Evolutionary conservation across 2,329 filamentous ascomycete genomes (phyloP).

Genomic region (Onygenales sp.): DNA sequence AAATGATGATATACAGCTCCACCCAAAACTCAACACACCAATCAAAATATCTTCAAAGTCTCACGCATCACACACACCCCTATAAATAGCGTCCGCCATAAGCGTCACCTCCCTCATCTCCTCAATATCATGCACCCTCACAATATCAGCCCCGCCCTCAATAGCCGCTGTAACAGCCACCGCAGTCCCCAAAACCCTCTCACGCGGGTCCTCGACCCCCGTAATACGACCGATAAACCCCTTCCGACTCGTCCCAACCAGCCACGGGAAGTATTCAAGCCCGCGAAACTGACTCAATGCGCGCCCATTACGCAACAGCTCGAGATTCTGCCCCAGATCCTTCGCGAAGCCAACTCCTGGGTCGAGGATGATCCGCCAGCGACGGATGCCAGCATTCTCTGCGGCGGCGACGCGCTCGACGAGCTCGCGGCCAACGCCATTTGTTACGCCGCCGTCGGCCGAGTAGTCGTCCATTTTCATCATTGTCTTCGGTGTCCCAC

Average conservation of each 20-base stretch:
- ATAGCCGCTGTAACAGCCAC: slow-evolving; percentile 79
- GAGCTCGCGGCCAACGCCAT: slow-evolving; percentile 59
- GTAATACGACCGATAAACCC: slow-evolving; percentile 78
- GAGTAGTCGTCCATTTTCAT: slow-evolving; percentile 56
- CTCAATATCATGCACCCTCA: slow-evolving; percentile 80
- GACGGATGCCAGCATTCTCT: slow-evolving; percentile 69
- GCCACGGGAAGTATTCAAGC: slow-evolving; percentile 64
- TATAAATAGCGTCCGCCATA: slow-evolving; percentile 71
- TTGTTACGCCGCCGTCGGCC: slow-evolving; percentile 45
- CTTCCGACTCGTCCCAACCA: slow-evolving; percentile 83
- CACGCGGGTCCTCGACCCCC: slow-evolving; percentile 58
- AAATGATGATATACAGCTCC: not conserved
- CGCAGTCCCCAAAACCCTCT: slow-evolving; percentile 76
- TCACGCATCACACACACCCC: slow-evolving; percentile 9
- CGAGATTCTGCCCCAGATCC: slow-evolving; percentile 66
- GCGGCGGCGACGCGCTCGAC: slow-evolving; percentile 61
- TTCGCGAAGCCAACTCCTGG: slow-evolving; percentile 95
- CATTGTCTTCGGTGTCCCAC: slow-evolving; percentile 79
- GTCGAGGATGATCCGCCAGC: slow-evolving; percentile 92
- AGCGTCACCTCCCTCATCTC: slow-evolving; percentile 78
- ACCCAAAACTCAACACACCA: slow-evolving; percentile 6
- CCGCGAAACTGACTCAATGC: slow-evolving; percentile 13
- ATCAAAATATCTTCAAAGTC: not conserved
- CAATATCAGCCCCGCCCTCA: slow-evolving; percentile 78
- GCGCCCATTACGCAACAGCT: slow-evolving; percentile 59